Percentiles rank a stretch among this genome's conserved stretches.
Evolutionary conservation across 345 rosid genomes (phyloP).

Genomic region (Dimocarpus longan): DNA sequence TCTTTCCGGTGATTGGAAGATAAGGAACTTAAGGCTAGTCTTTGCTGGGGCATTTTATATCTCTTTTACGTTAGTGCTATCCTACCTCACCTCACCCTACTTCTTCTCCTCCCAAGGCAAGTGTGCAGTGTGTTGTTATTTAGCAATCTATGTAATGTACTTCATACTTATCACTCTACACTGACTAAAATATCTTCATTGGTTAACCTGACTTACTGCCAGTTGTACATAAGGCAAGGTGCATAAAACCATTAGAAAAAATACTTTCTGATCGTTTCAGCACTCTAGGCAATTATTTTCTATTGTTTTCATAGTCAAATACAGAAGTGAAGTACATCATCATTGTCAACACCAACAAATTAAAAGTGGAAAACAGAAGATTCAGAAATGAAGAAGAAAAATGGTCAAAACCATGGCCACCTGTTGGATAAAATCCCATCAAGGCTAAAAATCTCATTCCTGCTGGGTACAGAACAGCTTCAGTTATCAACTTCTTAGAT

Average conservation of each 20-base stretch:
- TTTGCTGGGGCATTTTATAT: background rate
- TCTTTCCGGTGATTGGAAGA: background rate
- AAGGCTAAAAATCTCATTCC: background rate
- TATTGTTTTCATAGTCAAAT: background rate
- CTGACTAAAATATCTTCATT: background rate
- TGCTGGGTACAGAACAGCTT: background rate
- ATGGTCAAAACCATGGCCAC: conserved; percentile 1
- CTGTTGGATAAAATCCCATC: background rate
- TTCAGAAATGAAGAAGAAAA: background rate
- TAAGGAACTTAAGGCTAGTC: background rate
- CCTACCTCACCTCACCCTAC: background rate
- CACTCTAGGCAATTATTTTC: conserved; percentile 4
- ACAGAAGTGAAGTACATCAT: background rate
- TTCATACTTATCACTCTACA: background rate
- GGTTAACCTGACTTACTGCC: background rate
- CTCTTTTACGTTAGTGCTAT: background rate
- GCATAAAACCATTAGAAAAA: background rate
- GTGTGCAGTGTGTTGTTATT: background rate
- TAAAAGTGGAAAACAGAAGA: background rate
- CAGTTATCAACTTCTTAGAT: background rate
- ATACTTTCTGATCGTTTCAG: background rate
- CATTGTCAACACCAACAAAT: background rate
- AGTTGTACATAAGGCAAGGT: background rate
- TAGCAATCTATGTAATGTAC: background rate
- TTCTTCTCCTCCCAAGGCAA: background rate